Percentiles rank a stretch among this genome's conserved stretches.
Evolutionary conservation across 108 stramenopile genomes (phyloP).

Genomic region (Cyclotella distinguenda): DNA sequence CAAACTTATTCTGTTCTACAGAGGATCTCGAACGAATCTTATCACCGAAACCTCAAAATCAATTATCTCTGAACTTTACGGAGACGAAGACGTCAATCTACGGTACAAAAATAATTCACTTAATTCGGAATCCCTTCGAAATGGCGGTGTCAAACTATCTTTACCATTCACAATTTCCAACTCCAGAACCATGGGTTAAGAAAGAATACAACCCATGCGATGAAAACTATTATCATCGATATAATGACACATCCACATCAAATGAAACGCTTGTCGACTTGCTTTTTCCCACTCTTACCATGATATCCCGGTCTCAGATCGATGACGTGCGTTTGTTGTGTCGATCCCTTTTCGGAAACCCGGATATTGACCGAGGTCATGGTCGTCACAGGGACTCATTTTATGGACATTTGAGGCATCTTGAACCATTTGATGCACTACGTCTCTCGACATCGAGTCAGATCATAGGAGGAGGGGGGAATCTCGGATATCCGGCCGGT

Average conservation of each 20-base stretch:
- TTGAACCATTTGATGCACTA: slow-evolving; percentile 3
- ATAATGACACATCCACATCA: background rate
- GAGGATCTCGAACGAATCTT: background rate
- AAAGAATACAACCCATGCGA: slow-evolving; percentile 18
- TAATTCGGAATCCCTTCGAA: slow-evolving; percentile 21
- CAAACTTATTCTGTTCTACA: background rate
- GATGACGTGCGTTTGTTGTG: slow-evolving; percentile 2
- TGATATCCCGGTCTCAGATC: background rate
- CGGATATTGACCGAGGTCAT: background rate
- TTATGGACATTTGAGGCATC: slow-evolving; percentile 3
- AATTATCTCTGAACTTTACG: background rate
- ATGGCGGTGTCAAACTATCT: slow-evolving; percentile 25
- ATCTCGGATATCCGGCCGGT: background rate
- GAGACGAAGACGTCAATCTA: background rate
- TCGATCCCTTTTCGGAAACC: slow-evolving; percentile 5
- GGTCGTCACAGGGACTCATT: background rate
- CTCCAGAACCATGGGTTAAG: slow-evolving; percentile 34
- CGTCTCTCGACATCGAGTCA: slow-evolving; percentile 7
- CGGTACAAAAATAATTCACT: slow-evolving; percentile 20
- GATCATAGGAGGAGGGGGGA: background rate
- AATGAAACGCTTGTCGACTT: background rate
- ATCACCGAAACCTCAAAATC: background rate
- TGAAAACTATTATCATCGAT: background rate
- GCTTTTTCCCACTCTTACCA: background rate
- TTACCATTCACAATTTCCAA: slow-evolving; percentile 26